phyloP scores from a whole-genome alignment of 2,329 filamentous ascomycete genomes.

The Orbilia oligospora region DNA sequence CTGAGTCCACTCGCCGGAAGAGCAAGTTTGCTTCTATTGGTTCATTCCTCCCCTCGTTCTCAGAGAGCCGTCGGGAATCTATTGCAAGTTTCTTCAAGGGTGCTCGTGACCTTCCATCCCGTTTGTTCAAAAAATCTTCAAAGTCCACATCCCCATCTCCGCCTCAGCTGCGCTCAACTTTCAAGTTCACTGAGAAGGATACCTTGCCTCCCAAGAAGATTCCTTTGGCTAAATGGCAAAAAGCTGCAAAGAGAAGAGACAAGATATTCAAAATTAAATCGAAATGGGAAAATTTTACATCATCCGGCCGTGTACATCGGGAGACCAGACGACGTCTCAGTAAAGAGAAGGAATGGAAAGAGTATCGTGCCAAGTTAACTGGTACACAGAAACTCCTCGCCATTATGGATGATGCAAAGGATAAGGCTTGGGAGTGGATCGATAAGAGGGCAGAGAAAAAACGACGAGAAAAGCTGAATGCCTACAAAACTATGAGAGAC shows the following conservation, averaged over 20 bases:
- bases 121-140: constrained; percentile 14
- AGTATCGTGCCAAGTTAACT: background rate
- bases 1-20: background rate
- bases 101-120: constrained; percentile 34
- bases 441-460: constrained; percentile 43
- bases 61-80: background rate
- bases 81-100: constrained; percentile 16
- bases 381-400: constrained; percentile 36
- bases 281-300: constrained; percentile 5
- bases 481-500: constrained; percentile 29
- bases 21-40: constrained; percentile 18
- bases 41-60: constrained; percentile 12
- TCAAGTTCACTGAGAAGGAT: constrained; percentile 26
- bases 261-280: background rate
- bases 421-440: constrained; percentile 55
- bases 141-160: background rate
- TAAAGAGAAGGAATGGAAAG: too few relatives aligned
- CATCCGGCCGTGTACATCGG: background rate
- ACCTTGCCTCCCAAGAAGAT: constrained; percentile 21
- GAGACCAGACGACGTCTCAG: constrained; percentile 7
- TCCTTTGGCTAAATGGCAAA: background rate
- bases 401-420: constrained; percentile 51
- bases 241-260: constrained; percentile 26
- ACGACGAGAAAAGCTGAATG: constrained; percentile 20
- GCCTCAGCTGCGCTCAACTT: constrained; percentile 18